A percentile compares a stretch with the other conserved stretches of the same genome.
These are phyloP conservation scores for Ustilago xerochloae DNA, from an alignment of 1,284 basidiomycete genomes.

Conservation along the genomic window DNA sequence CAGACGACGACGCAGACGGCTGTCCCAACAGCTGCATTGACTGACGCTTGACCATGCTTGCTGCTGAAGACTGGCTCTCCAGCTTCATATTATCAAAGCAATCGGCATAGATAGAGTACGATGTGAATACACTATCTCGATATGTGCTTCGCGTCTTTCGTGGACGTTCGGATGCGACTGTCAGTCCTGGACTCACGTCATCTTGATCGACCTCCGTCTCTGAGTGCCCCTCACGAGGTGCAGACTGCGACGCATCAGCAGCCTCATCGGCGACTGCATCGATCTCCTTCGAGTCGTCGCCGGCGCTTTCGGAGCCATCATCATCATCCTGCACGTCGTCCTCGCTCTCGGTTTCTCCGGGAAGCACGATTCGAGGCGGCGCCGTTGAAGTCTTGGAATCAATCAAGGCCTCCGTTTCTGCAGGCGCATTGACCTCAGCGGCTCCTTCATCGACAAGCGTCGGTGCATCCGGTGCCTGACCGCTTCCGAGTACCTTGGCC, in stretches of 20 bases:
- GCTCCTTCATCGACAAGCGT: background rate
- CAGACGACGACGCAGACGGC: background rate
- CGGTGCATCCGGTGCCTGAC: background rate
- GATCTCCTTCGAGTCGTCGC: slow-evolving; percentile 23
- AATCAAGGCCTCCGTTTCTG: background rate
- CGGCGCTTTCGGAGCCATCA: slow-evolving; percentile 12
- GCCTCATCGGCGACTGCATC: background rate
- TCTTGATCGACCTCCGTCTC: background rate
- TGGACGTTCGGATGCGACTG: slow-evolving; percentile 11
- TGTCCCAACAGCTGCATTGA: slow-evolving; percentile 26
- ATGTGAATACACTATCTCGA: slow-evolving; percentile 48
- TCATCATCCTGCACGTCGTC: slow-evolving; percentile 2
- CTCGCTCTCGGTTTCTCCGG: slow-evolving; percentile 20
- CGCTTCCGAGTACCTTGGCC: slow-evolving; percentile 27
- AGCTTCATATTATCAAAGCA: slow-evolving; percentile 50
- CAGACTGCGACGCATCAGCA: background rate
- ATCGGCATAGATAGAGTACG: slow-evolving; percentile 55
- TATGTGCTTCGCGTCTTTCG: slow-evolving; percentile 36
- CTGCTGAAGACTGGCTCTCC: slow-evolving; percentile 44
- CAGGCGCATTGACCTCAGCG: background rate
- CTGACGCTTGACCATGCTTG: slow-evolving; percentile 49
- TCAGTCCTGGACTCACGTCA: background rate
- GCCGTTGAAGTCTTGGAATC: background rate
- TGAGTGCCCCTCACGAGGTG: background rate
- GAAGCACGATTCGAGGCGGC: slow-evolving; percentile 32